Base-by-base conservation (phyloP, 495 filamentous ascomycete genomes). In the Penicillium egyptiacum region DNA sequence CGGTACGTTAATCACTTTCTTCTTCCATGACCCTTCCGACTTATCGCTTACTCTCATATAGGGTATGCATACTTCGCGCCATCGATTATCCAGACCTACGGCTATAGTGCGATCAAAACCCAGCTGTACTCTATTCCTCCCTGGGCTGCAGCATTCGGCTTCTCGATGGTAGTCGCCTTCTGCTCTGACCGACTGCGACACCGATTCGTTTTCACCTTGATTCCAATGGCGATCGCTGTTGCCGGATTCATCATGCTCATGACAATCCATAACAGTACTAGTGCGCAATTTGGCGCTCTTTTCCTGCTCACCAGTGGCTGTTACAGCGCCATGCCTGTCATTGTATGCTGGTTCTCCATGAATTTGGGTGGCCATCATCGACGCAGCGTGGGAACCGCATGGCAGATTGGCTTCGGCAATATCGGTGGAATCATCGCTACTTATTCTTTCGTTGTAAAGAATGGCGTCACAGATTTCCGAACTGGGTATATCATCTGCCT, bases 311-410 rank as follows among this genome's bases (percentile, higher is more conserved):
- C 86, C 5, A 64, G 71, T 30, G 83, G 83, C 50, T 71, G 71
- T 30, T 89, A 89, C 63, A 79, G 81, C 50, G 88, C 90, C 9
- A 89, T 93, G 84, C 91, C 91, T 0, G 83, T 96, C 11, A 81
- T 90, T 37, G 83, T 95, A 1, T 97, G 91, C 68, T 98, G 92
- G 91, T 96, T 91, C 72, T 88, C 87, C 58, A 96, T 96, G 84
- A 96, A 96, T 60, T 74, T 96, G 16, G 88, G 88, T 1, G 91
- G 92, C 3, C 93, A 98, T 68, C 89, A 91, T 53, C 81, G 91
- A 1, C 82, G 92, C 16, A 79, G 87, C 40, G 85, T 98, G 4
- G 94, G 92, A 8, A 84, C 85, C 4, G 94, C 89, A 7, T 96
- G 88, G 88, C 92, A 96, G 68, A 76, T 97, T 42, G 91, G 88